Evolutionary conservation across 129 eudicot species (phyloP).

Genomic region (Heracleum sosnowskyi): DNA sequence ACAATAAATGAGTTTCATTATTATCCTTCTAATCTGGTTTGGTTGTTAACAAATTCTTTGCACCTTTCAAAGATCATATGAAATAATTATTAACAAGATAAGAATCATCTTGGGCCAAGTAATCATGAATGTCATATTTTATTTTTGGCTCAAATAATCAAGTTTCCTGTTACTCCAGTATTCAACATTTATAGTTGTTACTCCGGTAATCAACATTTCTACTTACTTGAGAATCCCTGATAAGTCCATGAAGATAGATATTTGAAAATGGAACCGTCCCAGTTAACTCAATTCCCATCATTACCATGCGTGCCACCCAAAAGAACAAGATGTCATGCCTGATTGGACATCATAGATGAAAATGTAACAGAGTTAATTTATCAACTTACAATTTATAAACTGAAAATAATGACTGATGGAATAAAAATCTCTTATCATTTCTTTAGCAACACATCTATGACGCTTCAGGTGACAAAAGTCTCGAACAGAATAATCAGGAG

Average conservation of each 20-base stretch:
- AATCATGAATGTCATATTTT: background rate
- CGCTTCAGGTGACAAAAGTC: background rate
- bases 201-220: background rate
- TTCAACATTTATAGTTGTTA: slow-evolving; percentile 17
- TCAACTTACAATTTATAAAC: background rate
- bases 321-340: slow-evolving; percentile 97
- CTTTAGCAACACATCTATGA: background rate
- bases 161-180: background rate
- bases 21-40: background rate
- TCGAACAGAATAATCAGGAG: background rate
- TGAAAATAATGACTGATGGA: background rate
- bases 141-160: background rate
- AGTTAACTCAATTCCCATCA: slow-evolving; percentile 97
- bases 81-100: background rate
- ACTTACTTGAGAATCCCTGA: slow-evolving; percentile 91
- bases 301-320: slow-evolving; percentile 99
- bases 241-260: slow-evolving; percentile 91
- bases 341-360: slow-evolving; percentile 27
- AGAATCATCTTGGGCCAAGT: background rate
- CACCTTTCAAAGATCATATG: background rate
- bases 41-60: background rate
- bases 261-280: slow-evolving; percentile 82
- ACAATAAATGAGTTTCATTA: background rate
- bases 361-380: background rate
- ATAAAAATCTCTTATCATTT: background rate